Base-by-base conservation (phyloP, 345 rosid genomes). In the Eucalyptus cloeziana region DNA sequence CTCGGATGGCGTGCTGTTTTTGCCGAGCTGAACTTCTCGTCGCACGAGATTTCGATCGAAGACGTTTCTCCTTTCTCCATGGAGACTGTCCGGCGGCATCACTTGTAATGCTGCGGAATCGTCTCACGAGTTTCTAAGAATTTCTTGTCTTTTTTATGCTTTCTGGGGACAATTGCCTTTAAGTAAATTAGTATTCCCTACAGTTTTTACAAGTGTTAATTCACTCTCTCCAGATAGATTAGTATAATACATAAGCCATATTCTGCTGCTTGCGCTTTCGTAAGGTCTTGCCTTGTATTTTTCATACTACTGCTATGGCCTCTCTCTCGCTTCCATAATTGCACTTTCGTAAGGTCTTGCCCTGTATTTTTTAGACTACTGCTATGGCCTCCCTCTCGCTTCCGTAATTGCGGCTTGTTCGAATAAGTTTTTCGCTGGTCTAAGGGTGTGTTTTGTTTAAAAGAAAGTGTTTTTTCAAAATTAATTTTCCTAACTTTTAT, bases 321-420 rank as follows among this genome's bases (percentile, higher is more conserved):
- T 45, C 49, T 11, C 12, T 45, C 49, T 45, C 17, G 51, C 17
- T 13, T 49, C 40, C 40, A 4, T 40, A 40, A 40, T 90, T 97
- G 94, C 96, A 97, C 91, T 98, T 98, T 94, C 97, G 98, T 96
- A 97, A 98, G 99, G 99, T 98, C 96, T 97, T 93, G 89, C 92
- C 94, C 94, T 93, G 88, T 80, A 60, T 88, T 44, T 87, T 52
- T 85, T 40, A 49, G 21, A 67, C 76, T 67, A n/a, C 49, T 43
- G 6, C 45, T 89, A 64, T 87, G n/a, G 86, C 76, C 85, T 45
- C 49, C 49, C 13, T 47, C 49, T 47, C 7, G 19, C 52, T 14
- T 49, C 9, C 4, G 9, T 21, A 21, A 52, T 21, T 17, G 24
- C 1, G 58, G 58, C 24, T 17, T 3, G 58, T 52, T 52, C 9